Evolutionary conservation across 768 basidiomycete species (phyloP), one percentile per base, ranked within the genome.

Genomic region (Amanita jacksonii): DNA sequence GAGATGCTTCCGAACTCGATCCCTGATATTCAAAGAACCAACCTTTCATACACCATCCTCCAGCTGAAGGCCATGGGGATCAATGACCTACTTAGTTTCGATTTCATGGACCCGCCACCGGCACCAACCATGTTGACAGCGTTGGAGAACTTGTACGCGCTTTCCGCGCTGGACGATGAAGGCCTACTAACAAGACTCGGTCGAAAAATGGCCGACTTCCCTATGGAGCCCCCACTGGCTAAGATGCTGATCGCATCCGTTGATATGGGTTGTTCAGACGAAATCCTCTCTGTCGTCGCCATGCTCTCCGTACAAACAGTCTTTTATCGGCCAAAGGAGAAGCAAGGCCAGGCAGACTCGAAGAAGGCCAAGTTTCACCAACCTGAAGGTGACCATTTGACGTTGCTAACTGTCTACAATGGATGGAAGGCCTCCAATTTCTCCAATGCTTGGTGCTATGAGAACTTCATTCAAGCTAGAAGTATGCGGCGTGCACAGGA

Each of bases 361-460:
- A 98, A 99, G 70, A 99, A 98, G 62, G 96, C 96, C 24, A 99
- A 99, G 62, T 99, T 99, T 66, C 94, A 98, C 64, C 90, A 98
- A 59, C 90, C 96, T 1, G 96, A 98, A 67, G 96, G 96, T 7
- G 96, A 98, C 56, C 89, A 98, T 59, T 66, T 94, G 25, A 94
- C 90, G 8, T 63, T 93, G 28, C 65, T 92, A 49, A 86, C 94
- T 5, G 96, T 99, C 2, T 99, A 98, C 65, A 99, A 98, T 54
- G 96, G 90, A 12, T 99, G 96, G 96, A 96, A 97, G 58, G 81
- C 73, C 4, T 88, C 85, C 47, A 96, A 87, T 60, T 98, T 96
- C 59, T 91, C 90, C 25, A 94, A 96, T 60, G 92, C 94, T 4
- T 99, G 96, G 96, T 98, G 96, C 59, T 94, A 91, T 52, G 93